Evolutionary conservation across 495 filamentous ascomycete genomes (phyloP), one percentile per base, ranked within the genome.

Genomic region (Neurospora sp.): DNA sequence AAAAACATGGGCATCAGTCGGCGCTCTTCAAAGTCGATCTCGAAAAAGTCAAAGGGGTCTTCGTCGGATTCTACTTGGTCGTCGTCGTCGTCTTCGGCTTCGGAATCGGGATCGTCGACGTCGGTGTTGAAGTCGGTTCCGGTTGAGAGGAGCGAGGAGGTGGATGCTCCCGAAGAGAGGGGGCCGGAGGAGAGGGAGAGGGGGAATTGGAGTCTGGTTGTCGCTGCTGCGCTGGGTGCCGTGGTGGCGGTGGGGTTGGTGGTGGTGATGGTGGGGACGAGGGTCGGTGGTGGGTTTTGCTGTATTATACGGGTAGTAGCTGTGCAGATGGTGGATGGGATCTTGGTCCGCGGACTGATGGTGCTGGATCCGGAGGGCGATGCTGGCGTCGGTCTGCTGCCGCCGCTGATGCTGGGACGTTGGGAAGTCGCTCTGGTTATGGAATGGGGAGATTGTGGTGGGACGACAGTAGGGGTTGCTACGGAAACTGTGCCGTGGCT

Each of bases 1-100:
- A 31, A 39, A 17, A 59, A 73, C 69, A 77, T 28, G 13, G 78
- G 78, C 77, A 79, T 76, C 43, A 79, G 69, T 48, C 76, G 37
- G 1, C 75, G 73, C 69, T 74, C 74, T 21, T 79, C 77, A 36
- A 28, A 31, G 54, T 62, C 54, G 6, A 62, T 62, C 5, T 62
- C 54, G 2, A 62, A 59, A 13, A 59, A 62, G 10, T 62, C 54
- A 6, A 62, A 62, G 24, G 54, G 54, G 13, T 62, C 69, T 31
- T 75, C 73, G 9, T 70, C 34, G 4, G 45, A 54, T 36, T 71
- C 72, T 0, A 59, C 71, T 2, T 74, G 39, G 24, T 31, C 66
- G 24, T 24, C 21, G 19, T 10, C 37, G 0, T 73, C 34, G 8
- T 66, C 48, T 2, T 74, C 31, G 13, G 15, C 31, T 38, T 62